Percentiles rank a stretch among this genome's conserved stretches.
phyloP scores from a whole-genome alignment of 352 stramenopile species.

The Pythium chondricola region DNA sequence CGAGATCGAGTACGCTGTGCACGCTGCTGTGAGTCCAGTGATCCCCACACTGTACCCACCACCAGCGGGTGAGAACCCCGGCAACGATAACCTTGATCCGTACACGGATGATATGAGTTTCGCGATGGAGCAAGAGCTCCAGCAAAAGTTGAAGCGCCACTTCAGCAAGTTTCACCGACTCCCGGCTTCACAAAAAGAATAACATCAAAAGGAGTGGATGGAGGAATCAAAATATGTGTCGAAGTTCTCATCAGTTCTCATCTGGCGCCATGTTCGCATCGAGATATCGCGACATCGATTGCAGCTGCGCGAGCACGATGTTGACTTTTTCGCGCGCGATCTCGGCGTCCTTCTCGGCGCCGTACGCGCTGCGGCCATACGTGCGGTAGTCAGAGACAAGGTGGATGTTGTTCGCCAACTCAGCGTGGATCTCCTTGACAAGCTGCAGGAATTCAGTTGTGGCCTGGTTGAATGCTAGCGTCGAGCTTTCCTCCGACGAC shows the following conservation, averaged over 20 bases:
- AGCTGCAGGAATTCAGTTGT: conserved; percentile 84
- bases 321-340: conserved; percentile 75
- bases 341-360: conserved; percentile 74
- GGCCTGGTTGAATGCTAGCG: conserved; percentile 64
- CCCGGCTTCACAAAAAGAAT: background rate
- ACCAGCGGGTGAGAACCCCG: conserved; percentile 4
- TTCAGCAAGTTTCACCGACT: conserved; percentile 40
- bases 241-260: conserved; percentile 30
- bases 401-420: conserved; percentile 79
- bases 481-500: conserved; percentile 60
- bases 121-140: conserved; percentile 31
- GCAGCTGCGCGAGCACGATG: conserved; percentile 72
- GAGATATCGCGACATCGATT: conserved; percentile 65
- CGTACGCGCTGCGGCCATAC: conserved; percentile 79
- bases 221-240: background rate
- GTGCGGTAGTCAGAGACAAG: conserved; percentile 81
- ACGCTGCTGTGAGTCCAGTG: conserved; percentile 10
- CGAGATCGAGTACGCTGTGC: conserved; percentile 13
- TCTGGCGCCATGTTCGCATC: conserved; percentile 68
- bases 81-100: background rate
- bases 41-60: background rate
- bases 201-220: conserved; percentile 5
- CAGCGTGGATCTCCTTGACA: conserved; percentile 79
- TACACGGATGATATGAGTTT: conserved; percentile 17
- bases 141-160: conserved; percentile 43